These are phyloP conservation scores for Fusarium gaditjirri DNA, from an alignment of 2,329 filamentous ascomycete species.

Conservation along the genomic window DNA sequence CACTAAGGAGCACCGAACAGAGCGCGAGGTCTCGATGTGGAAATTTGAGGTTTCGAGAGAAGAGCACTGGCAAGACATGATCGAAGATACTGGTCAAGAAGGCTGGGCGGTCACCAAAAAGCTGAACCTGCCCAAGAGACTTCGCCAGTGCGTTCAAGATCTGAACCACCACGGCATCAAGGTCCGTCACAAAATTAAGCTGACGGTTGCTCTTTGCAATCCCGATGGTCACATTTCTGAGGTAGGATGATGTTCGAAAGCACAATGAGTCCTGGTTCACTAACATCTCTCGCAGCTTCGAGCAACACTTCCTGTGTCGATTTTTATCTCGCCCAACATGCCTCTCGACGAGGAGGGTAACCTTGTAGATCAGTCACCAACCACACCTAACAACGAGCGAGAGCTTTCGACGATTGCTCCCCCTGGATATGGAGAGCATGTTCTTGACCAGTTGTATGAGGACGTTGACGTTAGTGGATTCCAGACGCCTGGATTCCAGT, in stretches of 20 bases:
- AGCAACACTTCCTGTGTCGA: constrained; percentile 87
- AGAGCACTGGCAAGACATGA: constrained; percentile 75
- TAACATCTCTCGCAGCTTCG: constrained; percentile 67
- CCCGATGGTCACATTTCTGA: constrained; percentile 95
- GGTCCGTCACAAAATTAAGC: constrained; percentile 89
- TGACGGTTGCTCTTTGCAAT: constrained; percentile 91
- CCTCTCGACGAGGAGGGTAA: constrained; percentile 89
- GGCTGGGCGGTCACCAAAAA: constrained; percentile 71
- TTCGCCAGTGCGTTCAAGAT: constrained; percentile 88
- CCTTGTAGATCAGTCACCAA: constrained; percentile 70
- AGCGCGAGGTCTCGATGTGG: constrained; percentile 72
- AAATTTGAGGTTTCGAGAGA: constrained; percentile 64
- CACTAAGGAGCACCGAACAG: constrained; percentile 68
- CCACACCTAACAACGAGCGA: constrained; percentile 55
- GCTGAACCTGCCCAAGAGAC: constrained; percentile 79
- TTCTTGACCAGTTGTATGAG: constrained; percentile 89
- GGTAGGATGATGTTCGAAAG: constrained; percentile 56
- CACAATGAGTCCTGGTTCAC: not conserved
- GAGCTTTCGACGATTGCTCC: constrained; percentile 77
- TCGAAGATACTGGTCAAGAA: constrained; percentile 74
- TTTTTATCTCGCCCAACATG: constrained; percentile 96
- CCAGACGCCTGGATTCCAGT: constrained; percentile 76
- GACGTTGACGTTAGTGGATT: constrained; percentile 85
- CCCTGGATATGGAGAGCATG: constrained; percentile 91
- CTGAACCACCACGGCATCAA: constrained; percentile 91